phyloP scores from a whole-genome alignment of 257 asterid genomes.

The Nicotiana knightiana region DNA sequence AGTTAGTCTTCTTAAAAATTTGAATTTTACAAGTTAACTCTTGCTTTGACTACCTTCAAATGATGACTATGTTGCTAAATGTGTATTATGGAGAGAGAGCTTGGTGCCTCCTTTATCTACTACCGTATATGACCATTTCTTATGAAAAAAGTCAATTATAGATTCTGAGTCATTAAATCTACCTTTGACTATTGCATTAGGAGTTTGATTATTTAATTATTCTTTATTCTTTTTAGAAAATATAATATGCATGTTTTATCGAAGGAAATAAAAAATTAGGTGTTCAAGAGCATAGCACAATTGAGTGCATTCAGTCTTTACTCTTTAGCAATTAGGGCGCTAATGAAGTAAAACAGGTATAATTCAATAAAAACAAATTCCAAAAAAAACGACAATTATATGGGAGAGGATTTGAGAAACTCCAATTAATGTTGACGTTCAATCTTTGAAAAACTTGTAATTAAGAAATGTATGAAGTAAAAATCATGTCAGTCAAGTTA shows the following conservation, averaged over 20 bases:
- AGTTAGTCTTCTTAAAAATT: neutral
- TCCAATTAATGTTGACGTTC: neutral
- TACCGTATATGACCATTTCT: neutral
- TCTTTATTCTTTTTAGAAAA: no score
- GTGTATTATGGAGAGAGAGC: neutral
- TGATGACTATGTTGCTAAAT: constrained; percentile 1
- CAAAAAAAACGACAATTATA: neutral
- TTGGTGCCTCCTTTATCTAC: neutral
- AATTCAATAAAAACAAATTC: neutral
- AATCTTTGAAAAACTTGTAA: no score
- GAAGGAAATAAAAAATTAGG: neutral
- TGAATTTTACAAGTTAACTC: neutral
- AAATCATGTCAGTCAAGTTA: no score
- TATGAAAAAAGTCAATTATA: neutral
- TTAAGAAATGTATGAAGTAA: no score
- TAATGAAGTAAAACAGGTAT: neutral
- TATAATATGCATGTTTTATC: no score
- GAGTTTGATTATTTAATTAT: neutral
- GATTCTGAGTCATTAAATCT: neutral
- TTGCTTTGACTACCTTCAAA: neutral
- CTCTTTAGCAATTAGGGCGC: neutral
- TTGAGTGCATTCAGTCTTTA: neutral
- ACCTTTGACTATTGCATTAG: neutral
- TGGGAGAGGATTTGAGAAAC: neutral
- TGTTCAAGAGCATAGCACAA: neutral